Conservation (phyloP, 352 stramenopile species). For the Thalassiosira mediterranea region DNA sequence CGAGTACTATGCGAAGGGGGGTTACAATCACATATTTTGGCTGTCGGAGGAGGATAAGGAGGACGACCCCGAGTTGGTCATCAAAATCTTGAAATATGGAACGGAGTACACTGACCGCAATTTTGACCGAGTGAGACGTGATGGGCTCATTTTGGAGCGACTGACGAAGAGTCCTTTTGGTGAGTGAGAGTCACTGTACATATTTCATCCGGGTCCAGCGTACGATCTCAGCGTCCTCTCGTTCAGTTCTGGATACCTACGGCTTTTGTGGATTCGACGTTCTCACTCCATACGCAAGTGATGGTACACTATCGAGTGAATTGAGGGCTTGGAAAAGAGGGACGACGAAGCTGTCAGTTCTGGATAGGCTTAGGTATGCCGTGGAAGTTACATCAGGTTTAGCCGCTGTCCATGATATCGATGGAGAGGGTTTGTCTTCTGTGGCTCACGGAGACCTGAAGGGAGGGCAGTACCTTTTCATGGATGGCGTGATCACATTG, state of each 20-base stretch:
- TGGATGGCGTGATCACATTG: constrained; percentile 55
- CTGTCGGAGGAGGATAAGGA: constrained; percentile 19
- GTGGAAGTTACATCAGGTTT: constrained; percentile 61
- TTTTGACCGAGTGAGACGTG: constrained; percentile 71
- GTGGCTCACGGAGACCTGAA: constrained; percentile 78
- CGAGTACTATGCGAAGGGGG: constrained; percentile 30
- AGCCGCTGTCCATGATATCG: constrained; percentile 68
- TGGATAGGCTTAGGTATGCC: constrained; percentile 56
- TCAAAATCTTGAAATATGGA: constrained; percentile 34
- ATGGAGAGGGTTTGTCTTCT: constrained; percentile 56
- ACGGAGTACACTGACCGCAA: constrained; percentile 64
- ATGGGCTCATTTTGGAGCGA: constrained; percentile 66
- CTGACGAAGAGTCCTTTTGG: constrained; percentile 45
- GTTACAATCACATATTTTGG: constrained; percentile 57
- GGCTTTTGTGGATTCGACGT: constrained; percentile 67
- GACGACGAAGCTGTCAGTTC: constrained; percentile 36
- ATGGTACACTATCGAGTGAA: constrained; percentile 41
- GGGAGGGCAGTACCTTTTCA: constrained; percentile 65
- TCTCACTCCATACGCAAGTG: constrained; percentile 58
- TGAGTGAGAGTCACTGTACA: constrained; percentile 2
- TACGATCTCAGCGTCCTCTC: too few relatives aligned
- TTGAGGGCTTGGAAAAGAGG: constrained; percentile 28
- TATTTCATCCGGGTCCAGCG: too few relatives aligned
- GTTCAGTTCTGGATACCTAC: constrained; percentile 73
- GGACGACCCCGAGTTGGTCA: constrained; percentile 21